phyloP scores from a whole-genome alignment of 2,329 filamentous ascomycete genomes.

The Atkinsonella texensis region DNA sequence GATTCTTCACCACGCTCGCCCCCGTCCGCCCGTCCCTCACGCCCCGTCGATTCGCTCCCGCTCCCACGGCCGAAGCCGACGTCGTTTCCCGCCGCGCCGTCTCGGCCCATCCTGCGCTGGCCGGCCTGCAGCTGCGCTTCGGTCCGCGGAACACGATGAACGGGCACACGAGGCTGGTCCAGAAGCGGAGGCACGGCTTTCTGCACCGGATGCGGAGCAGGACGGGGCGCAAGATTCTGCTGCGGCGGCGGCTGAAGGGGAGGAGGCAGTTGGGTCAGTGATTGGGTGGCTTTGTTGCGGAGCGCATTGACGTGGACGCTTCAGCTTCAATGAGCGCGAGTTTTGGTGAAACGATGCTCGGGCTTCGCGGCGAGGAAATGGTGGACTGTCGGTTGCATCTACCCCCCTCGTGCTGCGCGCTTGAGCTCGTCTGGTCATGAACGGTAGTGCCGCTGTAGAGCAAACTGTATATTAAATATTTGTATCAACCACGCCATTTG shows the following conservation, averaged over 20 bases:
- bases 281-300: not conserved
- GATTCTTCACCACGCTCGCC: constrained; percentile 37
- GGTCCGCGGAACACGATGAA: constrained; percentile 48
- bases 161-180: constrained; percentile 38
- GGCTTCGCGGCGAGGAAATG: no score
- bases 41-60: constrained; percentile 22
- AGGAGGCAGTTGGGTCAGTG: constrained; percentile 29
- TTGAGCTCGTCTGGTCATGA: no score
- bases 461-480: no score
- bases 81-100: constrained; percentile 32
- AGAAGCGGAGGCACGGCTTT: constrained; percentile 49
- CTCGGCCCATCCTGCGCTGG: constrained; percentile 40
- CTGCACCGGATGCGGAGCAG: constrained; percentile 36
- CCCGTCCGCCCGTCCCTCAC: constrained; percentile 35
- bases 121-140: constrained; percentile 41
- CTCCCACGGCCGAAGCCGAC: constrained; percentile 21
- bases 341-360: no score
- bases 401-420: no score
- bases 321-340: not conserved
- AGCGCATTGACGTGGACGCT: not conserved
- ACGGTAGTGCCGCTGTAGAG: no score
- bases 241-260: constrained; percentile 40
- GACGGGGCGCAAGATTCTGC: constrained; percentile 40
- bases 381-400: no score
- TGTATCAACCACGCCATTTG: no score